Percentiles rank a stretch among this genome's conserved stretches.
Evolutionary conservation across 108 stramenopile genomes (phyloP).

Genomic region (Epithemia pelagica): DNA sequence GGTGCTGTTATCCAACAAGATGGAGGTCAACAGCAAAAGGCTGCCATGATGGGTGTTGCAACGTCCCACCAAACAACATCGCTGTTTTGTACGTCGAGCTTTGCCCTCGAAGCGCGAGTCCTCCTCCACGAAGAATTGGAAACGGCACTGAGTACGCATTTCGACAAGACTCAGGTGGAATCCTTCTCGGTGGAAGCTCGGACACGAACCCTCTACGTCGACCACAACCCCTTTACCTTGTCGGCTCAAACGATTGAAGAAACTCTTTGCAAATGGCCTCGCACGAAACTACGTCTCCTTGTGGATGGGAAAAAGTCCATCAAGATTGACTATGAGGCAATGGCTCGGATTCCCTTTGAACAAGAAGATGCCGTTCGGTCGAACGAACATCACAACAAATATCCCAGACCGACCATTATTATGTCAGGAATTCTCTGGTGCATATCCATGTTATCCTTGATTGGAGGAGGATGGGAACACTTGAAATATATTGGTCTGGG

Average conservation of each 20-base stretch:
- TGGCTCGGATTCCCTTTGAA: neutral
- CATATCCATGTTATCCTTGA: conserved; percentile 48
- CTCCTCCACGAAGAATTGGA: neutral
- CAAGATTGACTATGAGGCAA: conserved; percentile 9
- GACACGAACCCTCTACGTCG: conserved; percentile 8
- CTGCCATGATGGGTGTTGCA: no score
- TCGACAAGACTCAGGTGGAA: neutral
- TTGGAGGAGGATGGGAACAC: conserved; percentile 52
- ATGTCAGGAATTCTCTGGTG: conserved; percentile 50
- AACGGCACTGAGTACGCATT: no score
- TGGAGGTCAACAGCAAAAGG: conserved; percentile 15
- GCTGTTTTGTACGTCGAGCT: neutral
- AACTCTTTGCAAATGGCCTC: conserved; percentile 5
- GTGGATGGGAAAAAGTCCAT: conserved; percentile 19
- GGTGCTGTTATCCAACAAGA: conserved; percentile 33
- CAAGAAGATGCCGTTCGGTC: neutral
- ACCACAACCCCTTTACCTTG: conserved; percentile 26
- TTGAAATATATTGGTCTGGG: conserved; percentile 65
- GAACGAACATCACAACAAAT: neutral
- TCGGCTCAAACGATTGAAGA: conserved; percentile 3
- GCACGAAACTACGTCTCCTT: conserved; percentile 6
- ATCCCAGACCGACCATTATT: conserved; percentile 17
- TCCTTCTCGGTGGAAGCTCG: conserved; percentile 12
- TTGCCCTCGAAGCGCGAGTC: neutral
- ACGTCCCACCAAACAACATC: neutral